A percentile compares a stretch with the other conserved stretches of the same genome.
These are phyloP conservation scores for Pyrenula massariospora DNA, from an alignment of 495 filamentous ascomycete species.

Conservation along the genomic window DNA sequence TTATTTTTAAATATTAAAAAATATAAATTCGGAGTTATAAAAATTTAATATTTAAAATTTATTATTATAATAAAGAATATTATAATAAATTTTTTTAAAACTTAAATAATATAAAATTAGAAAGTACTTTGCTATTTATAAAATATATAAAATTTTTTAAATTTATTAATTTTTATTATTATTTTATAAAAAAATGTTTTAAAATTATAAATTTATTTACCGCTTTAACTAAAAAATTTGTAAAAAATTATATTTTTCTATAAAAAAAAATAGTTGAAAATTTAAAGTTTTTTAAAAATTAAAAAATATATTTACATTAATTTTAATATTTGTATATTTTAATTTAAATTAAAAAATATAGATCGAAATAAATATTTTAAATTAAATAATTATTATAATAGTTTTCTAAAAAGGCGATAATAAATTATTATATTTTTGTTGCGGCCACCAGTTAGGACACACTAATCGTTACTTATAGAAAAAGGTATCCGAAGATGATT, in stretches of 20 bases:
- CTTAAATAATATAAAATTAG: constrained; percentile 2
- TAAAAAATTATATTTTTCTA: constrained; percentile 4
- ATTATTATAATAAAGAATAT: constrained; percentile 15
- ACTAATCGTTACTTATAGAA: constrained; percentile 3
- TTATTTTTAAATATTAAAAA: constrained; percentile 17
- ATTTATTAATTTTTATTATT: constrained; percentile 10
- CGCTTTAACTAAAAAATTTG: constrained; percentile 2
- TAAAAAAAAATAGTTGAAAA: constrained; percentile 5
- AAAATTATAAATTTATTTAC: constrained; percentile 1
- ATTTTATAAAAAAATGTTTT: constrained; percentile 10
- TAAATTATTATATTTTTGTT: constrained; percentile 14
- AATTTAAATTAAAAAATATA: neutral
- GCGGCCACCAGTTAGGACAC: constrained; percentile 7
- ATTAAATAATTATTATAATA: constrained; percentile 5
- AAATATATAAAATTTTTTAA: constrained; percentile 7
- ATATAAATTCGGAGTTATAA: constrained; percentile 16
- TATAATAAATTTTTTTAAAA: constrained; percentile 16
- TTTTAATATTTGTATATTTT: constrained; percentile 5
- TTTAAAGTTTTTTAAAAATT: constrained; percentile 4
- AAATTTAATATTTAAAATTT: constrained; percentile 18
- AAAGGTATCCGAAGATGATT: constrained; percentile 5
- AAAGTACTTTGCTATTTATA: constrained; percentile 6
- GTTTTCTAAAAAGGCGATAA: constrained; percentile 8
- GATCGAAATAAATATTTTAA: constrained; percentile 9
- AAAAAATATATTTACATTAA: constrained; percentile 4